Evolutionary conservation across 805 yeast species (phyloP).

Genomic region (Ogataea henricii): DNA sequence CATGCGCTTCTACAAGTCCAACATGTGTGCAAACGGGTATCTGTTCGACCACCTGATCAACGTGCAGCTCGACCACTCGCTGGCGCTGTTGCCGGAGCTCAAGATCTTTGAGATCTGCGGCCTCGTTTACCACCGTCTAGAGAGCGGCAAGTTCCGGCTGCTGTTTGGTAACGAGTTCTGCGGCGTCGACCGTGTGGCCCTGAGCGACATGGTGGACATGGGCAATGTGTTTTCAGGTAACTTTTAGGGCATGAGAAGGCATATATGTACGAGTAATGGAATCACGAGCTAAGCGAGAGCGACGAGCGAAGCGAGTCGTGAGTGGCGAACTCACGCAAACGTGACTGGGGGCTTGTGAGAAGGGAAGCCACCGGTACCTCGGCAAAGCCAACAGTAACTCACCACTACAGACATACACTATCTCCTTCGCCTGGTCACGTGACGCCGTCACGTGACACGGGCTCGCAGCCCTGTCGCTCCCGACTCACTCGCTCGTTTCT

Average conservation of each 20-base stretch:
- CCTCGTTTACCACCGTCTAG: conserved; percentile 25
- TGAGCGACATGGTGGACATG: conserved; percentile 30
- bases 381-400: too few relatives aligned
- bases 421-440: too few relatives aligned
- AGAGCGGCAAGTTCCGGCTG: conserved; percentile 19
- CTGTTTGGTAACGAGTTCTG: conserved; percentile 28
- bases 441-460: too few relatives aligned
- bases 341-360: too few relatives aligned
- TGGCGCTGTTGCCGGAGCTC: conserved; percentile 22
- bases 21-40: conserved; percentile 22
- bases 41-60: conserved; percentile 34
- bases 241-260: too few relatives aligned
- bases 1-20: conserved; percentile 21
- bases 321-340: too few relatives aligned
- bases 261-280: too few relatives aligned
- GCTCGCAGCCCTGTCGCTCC: too few relatives aligned
- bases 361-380: too few relatives aligned
- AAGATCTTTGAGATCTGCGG: conserved; percentile 36
- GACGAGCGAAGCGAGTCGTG: too few relatives aligned
- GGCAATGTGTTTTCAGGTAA: conserved; percentile 29
- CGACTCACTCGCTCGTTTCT: too few relatives aligned
- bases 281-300: conserved; percentile 1
- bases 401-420: too few relatives aligned
- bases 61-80: conserved; percentile 28
- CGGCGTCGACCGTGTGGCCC: conserved; percentile 23